These are phyloP conservation scores for Geotrichum cucujoidarum DNA, from an alignment of 1,139 yeast genomes.

Conservation along the genomic window DNA sequence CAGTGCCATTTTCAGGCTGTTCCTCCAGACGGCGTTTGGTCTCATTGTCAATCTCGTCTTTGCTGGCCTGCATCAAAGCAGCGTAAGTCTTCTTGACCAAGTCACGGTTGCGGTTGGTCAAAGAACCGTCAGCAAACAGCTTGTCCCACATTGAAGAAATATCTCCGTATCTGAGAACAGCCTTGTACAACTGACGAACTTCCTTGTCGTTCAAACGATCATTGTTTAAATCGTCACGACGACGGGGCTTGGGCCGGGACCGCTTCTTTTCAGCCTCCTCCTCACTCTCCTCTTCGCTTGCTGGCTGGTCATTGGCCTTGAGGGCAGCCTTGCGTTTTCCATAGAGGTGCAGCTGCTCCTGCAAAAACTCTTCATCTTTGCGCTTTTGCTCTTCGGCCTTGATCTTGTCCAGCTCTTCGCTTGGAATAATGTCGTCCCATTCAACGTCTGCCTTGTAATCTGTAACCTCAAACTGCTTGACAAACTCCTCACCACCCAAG, in stretches of 20 bases:
- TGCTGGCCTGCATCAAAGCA: slow-evolving; percentile 62
- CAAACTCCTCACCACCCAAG: slow-evolving; percentile 95
- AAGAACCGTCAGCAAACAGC: slow-evolving; percentile 82
- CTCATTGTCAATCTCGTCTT: slow-evolving; percentile 59
- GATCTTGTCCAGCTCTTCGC: slow-evolving; percentile 79
- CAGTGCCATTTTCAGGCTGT: slow-evolving; percentile 10
- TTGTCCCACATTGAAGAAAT: slow-evolving; percentile 78
- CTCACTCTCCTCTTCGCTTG: slow-evolving; percentile 41
- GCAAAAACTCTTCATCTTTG: slow-evolving; percentile 77
- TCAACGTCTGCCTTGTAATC: slow-evolving; percentile 97
- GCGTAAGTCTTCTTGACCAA: slow-evolving; percentile 68
- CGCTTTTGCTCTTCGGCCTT: slow-evolving; percentile 88
- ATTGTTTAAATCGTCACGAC: slow-evolving; percentile 40
- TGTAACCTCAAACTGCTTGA: slow-evolving; percentile 95
- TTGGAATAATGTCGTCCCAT: slow-evolving; percentile 99
- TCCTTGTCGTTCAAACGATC: slow-evolving; percentile 77
- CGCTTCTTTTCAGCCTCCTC: slow-evolving; percentile 34
- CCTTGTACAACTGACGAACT: slow-evolving; percentile 77
- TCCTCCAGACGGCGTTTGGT: slow-evolving; percentile 61
- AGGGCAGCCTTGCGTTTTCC: slow-evolving; percentile 68
- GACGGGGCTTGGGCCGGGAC: slow-evolving; percentile 27
- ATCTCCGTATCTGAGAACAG: slow-evolving; percentile 79
- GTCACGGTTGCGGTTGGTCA: slow-evolving; percentile 83
- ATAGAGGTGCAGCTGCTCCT: slow-evolving; percentile 85
- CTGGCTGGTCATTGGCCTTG: slow-evolving; percentile 42